These are phyloP conservation scores for Quercus phellos DNA, from an alignment of 331 rosid species.

Conservation along the genomic window DNA sequence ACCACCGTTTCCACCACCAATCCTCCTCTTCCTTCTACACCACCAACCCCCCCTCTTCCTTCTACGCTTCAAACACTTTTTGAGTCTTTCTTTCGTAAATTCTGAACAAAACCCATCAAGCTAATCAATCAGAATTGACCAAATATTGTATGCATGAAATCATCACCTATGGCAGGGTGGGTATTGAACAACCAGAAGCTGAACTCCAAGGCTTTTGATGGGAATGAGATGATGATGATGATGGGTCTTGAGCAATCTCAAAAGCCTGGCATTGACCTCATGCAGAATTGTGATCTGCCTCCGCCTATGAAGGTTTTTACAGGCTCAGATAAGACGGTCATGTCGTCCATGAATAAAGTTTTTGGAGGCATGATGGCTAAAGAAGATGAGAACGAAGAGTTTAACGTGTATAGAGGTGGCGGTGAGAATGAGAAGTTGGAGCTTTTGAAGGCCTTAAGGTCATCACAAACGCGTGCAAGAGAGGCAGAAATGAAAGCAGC, in stretches of 20 bases:
- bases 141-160: slow-evolving; percentile 15
- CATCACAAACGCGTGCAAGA: slow-evolving; percentile 75
- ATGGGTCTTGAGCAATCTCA: slow-evolving; percentile 47
- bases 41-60: slow-evolving; percentile 22
- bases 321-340: slow-evolving; percentile 38
- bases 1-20: slow-evolving; percentile 4
- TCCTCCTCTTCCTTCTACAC: slow-evolving; percentile 24
- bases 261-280: slow-evolving; percentile 46
- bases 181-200: slow-evolving; percentile 21
- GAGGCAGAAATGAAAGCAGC: slow-evolving; percentile 69
- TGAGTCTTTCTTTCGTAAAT: neutral
- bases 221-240: slow-evolving; percentile 31
- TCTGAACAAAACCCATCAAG: slow-evolving; percentile 6
- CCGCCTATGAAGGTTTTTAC: slow-evolving; percentile 73
- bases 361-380: slow-evolving; percentile 10
- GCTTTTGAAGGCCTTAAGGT: slow-evolving; percentile 64
- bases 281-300: slow-evolving; percentile 95
- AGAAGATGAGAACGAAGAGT: slow-evolving; percentile 9
- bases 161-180: slow-evolving; percentile 41
- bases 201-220: slow-evolving; percentile 26
- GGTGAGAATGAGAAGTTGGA: slow-evolving; percentile 38
- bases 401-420: neutral
- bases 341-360: slow-evolving; percentile 40
- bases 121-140: neutral
- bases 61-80: slow-evolving; percentile 23